These are phyloP conservation scores for Gossypium arboreum DNA, from an alignment of 345 rosid genomes.

Conservation along the genomic window DNA sequence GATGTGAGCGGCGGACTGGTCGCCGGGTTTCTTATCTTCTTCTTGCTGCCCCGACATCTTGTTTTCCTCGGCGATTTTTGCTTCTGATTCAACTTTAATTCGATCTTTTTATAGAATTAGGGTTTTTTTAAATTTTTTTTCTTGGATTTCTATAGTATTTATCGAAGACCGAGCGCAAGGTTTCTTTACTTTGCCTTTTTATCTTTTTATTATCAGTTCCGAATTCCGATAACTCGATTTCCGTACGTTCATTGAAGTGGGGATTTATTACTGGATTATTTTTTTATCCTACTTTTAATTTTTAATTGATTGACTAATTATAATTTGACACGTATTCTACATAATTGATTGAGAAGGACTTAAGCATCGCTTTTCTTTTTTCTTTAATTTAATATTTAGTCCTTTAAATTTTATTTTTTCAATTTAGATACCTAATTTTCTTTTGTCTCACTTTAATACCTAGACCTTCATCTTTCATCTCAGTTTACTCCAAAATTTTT, in stretches of 20 bases:
- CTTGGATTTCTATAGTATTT: neutral
- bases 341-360: neutral
- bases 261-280: neutral
- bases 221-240: neutral
- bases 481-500: no score
- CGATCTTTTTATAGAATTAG: constrained; percentile 1
- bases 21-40: constrained; percentile 81
- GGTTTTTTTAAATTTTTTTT: neutral
- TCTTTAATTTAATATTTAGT: no score
- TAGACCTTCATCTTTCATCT: no score
- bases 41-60: constrained; percentile 31
- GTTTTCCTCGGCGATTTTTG: neutral
- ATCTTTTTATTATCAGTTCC: neutral
- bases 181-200: no score
- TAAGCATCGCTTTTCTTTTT: neutral
- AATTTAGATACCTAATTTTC: no score
- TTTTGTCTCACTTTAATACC: no score
- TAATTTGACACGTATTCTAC: neutral
- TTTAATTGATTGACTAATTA: neutral
- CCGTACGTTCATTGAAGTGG: neutral
- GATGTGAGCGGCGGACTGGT: constrained; percentile 62
- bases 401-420: no score
- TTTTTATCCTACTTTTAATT: neutral
- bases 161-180: neutral
- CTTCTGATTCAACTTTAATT: neutral